Conservation (phyloP, 805 yeast species). For the Spathaspora girioi region DNA sequence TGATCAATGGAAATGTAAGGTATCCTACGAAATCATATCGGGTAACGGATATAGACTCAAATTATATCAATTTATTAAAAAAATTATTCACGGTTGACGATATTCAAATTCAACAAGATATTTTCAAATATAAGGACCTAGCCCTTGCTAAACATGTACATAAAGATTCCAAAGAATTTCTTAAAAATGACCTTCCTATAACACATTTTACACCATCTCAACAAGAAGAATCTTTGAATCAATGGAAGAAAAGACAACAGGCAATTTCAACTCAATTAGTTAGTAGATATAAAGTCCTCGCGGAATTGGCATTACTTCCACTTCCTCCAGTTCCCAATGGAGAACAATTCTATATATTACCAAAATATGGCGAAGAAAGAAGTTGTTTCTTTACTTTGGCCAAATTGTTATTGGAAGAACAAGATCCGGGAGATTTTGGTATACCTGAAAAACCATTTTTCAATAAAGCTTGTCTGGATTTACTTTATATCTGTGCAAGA, state of each 20-base stretch:
- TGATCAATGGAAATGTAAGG: conserved; percentile 9
- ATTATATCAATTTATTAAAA: conserved; percentile 38
- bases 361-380: conserved; percentile 13
- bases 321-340: conserved; percentile 31
- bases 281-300: conserved; percentile 29
- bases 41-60: conserved; percentile 52
- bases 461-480: conserved; percentile 39
- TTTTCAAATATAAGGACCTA: conserved; percentile 36
- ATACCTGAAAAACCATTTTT: conserved; percentile 19
- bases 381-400: conserved; percentile 34
- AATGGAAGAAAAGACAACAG: conserved; percentile 32
- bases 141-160: conserved; percentile 38
- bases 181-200: background rate
- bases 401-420: background rate
- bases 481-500: conserved; percentile 43
- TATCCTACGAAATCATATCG: conserved; percentile 49
- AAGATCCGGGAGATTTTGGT: background rate
- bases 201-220: conserved; percentile 16
- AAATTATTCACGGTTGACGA: conserved; percentile 48
- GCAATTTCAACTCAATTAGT: conserved; percentile 18
- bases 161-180: conserved; percentile 31
- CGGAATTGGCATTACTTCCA: conserved; percentile 26
- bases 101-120: conserved; percentile 51
- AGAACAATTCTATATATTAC: conserved; percentile 35
- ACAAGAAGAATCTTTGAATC: conserved; percentile 18